These are phyloP conservation scores for Plicaturopsis crispa DNA, from an alignment of 768 basidiomycete genomes.

Conservation along the genomic window DNA sequence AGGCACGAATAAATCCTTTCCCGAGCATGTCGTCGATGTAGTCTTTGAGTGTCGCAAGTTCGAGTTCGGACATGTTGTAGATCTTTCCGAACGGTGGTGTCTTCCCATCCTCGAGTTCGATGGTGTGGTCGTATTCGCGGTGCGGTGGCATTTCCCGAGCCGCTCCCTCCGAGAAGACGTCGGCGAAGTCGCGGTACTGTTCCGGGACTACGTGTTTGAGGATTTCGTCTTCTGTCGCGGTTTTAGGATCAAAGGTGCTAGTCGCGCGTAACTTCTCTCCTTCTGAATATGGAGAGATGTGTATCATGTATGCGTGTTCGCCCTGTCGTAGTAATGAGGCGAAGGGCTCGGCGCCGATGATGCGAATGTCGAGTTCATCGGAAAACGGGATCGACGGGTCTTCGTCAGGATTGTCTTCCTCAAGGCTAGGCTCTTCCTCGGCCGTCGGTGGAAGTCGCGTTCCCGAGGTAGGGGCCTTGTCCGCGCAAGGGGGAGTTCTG, in stretches of 20 bases:
- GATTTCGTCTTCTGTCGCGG: too few relatives aligned
- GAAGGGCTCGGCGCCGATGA: slow-evolving; percentile 13
- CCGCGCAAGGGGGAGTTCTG: too few relatives aligned
- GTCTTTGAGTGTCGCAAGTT: slow-evolving; percentile 21
- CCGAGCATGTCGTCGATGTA: slow-evolving; percentile 22
- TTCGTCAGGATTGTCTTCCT: too few relatives aligned
- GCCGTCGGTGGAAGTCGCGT: too few relatives aligned
- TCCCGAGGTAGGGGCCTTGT: too few relatives aligned
- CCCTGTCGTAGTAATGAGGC: slow-evolving; percentile 14
- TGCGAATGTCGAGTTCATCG: too few relatives aligned
- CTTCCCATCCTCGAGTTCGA: slow-evolving; percentile 22
- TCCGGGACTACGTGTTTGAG: slow-evolving; percentile 15
- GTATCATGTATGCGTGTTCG: slow-evolving; percentile 1
- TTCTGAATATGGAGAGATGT: slow-evolving; percentile 3
- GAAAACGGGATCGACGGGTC: too few relatives aligned
- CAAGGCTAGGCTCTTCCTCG: too few relatives aligned
- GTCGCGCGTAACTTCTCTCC: neutral
- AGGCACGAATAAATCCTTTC: slow-evolving; percentile 26
- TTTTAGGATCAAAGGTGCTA: too few relatives aligned
- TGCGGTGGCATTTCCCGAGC: slow-evolving; percentile 22
- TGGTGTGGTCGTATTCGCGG: slow-evolving; percentile 25
- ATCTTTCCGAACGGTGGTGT: slow-evolving; percentile 20
- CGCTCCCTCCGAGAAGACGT: slow-evolving; percentile 17
- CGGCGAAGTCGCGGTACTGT: slow-evolving; percentile 19
- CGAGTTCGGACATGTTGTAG: slow-evolving; percentile 23